phyloP scores from a whole-genome alignment of 2,329 filamentous ascomycete species.

The Phialophora tarda region DNA sequence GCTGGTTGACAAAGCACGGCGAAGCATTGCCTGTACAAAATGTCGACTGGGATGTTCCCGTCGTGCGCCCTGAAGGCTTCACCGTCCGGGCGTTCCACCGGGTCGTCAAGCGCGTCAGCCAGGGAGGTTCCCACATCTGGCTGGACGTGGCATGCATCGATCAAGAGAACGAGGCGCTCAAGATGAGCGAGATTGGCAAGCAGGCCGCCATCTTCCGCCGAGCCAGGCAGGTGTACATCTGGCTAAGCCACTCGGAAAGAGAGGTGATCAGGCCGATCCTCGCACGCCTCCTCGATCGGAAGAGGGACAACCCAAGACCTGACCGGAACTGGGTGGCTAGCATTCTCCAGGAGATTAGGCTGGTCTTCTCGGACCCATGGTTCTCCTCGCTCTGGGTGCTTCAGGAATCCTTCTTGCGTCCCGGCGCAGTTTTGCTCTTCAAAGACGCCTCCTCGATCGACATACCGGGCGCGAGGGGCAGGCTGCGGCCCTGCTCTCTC shows the following conservation, averaged over 20 bases:
- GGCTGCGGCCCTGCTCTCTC: not conserved
- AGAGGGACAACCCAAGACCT: no score
- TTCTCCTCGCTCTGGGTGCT: slow-evolving; percentile 1
- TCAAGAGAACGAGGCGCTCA: not conserved
- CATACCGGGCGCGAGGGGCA: not conserved
- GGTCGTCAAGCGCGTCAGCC: not conserved
- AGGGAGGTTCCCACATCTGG: not conserved
- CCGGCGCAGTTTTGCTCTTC: not conserved
- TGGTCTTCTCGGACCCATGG: slow-evolving; percentile 3
- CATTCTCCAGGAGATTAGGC: not conserved
- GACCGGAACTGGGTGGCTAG: not conserved
- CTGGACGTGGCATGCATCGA: slow-evolving; percentile 6
- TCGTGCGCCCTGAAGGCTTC: not conserved
- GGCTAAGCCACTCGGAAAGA: not conserved
- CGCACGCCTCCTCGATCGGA: not conserved
- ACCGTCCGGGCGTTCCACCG: not conserved
- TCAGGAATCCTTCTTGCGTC: not conserved
- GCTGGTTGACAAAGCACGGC: not conserved
- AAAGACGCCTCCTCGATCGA: not conserved
- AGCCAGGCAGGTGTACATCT: slow-evolving; percentile 2
- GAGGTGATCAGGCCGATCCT: not conserved
- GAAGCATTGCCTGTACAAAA: not conserved
- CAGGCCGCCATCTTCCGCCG: slow-evolving; percentile 1
- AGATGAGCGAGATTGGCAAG: slow-evolving; percentile 7
- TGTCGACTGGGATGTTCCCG: not conserved